These are phyloP conservation scores for Dactylellina leptospora DNA, from an alignment of 2,329 filamentous ascomycete genomes.

Conservation along the genomic window DNA sequence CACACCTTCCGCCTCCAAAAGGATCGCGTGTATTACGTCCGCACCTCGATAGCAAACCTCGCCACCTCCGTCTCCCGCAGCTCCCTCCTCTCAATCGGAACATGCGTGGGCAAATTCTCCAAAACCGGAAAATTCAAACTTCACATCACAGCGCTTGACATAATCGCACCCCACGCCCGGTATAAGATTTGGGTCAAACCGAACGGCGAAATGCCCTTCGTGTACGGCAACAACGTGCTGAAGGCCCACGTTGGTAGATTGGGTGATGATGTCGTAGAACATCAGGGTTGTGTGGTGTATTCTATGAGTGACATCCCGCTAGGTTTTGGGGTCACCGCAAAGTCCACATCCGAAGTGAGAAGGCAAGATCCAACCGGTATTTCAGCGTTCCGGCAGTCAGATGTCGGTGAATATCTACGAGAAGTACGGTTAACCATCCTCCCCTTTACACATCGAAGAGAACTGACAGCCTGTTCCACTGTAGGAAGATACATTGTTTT, in stretches of 20 bases:
- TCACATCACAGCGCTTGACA: conserved; percentile 88
- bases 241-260: conserved; percentile 83
- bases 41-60: conserved; percentile 86
- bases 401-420: conserved; percentile 92
- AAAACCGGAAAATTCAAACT: conserved; percentile 95
- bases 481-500: conserved; percentile 58
- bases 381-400: conserved; percentile 87
- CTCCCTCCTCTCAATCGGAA: conserved; percentile 85
- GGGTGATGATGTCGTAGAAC: conserved; percentile 91
- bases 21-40: conserved; percentile 89
- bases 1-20: conserved; percentile 86
- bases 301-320: conserved; percentile 88
- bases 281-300: conserved; percentile 88
- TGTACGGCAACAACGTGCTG: conserved; percentile 91
- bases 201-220: conserved; percentile 96
- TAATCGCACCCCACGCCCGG: conserved; percentile 87
- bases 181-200: conserved; percentile 98
- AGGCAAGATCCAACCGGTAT: conserved; percentile 89
- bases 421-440: conserved; percentile 64
- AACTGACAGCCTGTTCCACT: conserved; percentile 2
- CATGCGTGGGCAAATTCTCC: conserved; percentile 92
- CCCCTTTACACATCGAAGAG: not conserved
- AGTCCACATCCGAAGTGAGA: conserved; percentile 82
- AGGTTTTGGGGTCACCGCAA: conserved; percentile 91
- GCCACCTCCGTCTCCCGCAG: conserved; percentile 85